A percentile compares a stretch with the other conserved stretches of the same genome.
These are phyloP conservation scores for Blastocystis sp. DNA, from an alignment of 352 stramenopile species.

Conservation along the genomic window DNA sequence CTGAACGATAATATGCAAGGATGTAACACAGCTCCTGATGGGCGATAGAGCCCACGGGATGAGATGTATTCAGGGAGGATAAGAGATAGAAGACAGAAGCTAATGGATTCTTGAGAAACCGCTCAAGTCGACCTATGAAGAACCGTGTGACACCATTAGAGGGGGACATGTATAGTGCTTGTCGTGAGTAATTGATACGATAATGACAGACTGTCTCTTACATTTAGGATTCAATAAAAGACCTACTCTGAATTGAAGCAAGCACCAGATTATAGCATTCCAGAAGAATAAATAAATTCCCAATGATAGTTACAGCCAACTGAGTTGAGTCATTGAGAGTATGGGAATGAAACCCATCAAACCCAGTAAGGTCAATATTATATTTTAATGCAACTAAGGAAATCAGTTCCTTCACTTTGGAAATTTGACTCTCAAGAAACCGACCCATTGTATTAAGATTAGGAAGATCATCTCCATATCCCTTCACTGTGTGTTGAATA, in stretches of 20 bases:
- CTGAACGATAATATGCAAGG: constrained; percentile 9
- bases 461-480: neutral
- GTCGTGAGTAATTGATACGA: neutral
- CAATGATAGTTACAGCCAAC: neutral
- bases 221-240: neutral
- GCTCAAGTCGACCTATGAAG: neutral
- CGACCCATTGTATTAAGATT: neutral
- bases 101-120: neutral
- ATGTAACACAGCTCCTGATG: neutral
- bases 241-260: neutral
- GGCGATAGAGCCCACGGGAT: neutral
- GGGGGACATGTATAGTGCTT: neutral
- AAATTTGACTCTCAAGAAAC: neutral
- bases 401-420: neutral
- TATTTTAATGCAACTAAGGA: neutral
- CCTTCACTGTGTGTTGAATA: neutral
- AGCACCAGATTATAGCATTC: neutral
- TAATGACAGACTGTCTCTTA: neutral
- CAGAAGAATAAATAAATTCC: neutral
- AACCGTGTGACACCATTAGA: neutral
- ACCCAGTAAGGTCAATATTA: neutral
- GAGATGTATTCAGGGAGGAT: neutral
- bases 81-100: neutral
- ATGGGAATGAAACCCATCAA: neutral
- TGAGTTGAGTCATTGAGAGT: neutral